A percentile compares a stretch with the other conserved stretches of the same genome.
phyloP scores from a whole-genome alignment of 495 filamentous ascomycete species.

The Cercophora scortea region DNA sequence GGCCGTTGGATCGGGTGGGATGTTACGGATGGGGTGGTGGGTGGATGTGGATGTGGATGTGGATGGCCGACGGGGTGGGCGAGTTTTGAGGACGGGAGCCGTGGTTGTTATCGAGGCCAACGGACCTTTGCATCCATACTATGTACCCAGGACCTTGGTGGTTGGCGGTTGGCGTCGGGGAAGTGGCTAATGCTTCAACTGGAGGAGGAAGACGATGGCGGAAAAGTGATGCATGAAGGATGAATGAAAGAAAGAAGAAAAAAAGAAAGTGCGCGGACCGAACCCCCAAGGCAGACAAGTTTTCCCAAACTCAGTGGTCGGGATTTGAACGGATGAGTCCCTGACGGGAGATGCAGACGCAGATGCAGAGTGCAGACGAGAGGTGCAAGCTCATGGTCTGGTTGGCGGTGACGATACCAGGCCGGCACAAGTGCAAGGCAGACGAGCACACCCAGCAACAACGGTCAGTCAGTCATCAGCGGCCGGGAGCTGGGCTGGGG shows the following conservation, averaged over 20 bases:
- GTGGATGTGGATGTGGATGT: not conserved
- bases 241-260: not conserved
- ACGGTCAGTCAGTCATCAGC: not conserved
- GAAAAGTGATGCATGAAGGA: not conserved
- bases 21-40: not conserved
- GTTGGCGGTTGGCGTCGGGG: not conserved
- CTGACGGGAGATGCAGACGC: not conserved
- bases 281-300: too few species aligned
- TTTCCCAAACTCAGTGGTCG: too few species aligned
- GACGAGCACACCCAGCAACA: conserved; percentile 2
- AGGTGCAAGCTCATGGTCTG: not conserved
- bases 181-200: not conserved
- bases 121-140: conserved; percentile 20
- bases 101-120: conserved; percentile 6
- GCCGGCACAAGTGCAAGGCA: conserved; percentile 11
- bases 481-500: not conserved
- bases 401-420: conserved; percentile 22
- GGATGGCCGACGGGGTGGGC: too few species aligned
- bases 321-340: too few species aligned
- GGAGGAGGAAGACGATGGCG: not conserved
- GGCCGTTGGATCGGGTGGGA: too few species aligned
- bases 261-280: too few species aligned
- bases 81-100: too few species aligned
- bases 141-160: not conserved
- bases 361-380: not conserved